Percentiles rank a stretch among this genome's conserved stretches.
Conservation (phyloP, 2,329 filamentous ascomycete species). For the Neofusicoccum umdonicola region DNA sequence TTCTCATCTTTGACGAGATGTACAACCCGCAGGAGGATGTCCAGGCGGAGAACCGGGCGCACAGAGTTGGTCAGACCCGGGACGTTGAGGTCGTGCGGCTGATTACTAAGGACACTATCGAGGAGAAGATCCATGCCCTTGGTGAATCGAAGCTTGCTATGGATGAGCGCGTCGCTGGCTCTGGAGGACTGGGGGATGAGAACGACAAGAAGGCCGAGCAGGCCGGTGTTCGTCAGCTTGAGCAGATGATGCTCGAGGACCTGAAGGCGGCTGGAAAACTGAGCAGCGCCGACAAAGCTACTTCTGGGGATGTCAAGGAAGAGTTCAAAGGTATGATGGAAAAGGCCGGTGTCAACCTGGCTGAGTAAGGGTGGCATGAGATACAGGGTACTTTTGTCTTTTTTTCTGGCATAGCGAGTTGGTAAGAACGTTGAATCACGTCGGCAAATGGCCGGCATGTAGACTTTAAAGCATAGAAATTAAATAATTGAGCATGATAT, state of each 20-base stretch:
- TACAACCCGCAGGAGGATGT: constrained; percentile 98
- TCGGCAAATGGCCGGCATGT: too few relatives aligned
- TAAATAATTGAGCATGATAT: not conserved
- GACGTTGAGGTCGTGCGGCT: constrained; percentile 89
- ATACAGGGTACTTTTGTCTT: not conserved
- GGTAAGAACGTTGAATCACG: not conserved
- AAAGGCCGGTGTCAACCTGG: constrained; percentile 40
- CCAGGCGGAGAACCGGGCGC: constrained; percentile 96
- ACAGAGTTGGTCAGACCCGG: constrained; percentile 86
- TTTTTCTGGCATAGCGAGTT: not conserved
- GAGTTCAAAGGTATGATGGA: constrained; percentile 42
- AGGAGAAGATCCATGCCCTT: constrained; percentile 88
- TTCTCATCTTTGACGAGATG: constrained; percentile 94
- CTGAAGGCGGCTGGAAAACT: constrained; percentile 16
- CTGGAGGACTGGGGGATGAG: not conserved
- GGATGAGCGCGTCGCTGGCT: constrained; percentile 68
- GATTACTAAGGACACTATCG: constrained; percentile 77
- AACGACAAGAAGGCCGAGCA: not conserved
- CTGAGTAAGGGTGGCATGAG: not conserved
- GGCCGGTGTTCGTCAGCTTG: constrained; percentile 29
- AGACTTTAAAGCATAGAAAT: too few relatives aligned
- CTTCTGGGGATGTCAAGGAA: constrained; percentile 25
- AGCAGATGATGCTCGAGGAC: constrained; percentile 41
- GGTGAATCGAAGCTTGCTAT: constrained; percentile 92
- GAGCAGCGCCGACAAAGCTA: constrained; percentile 1